Percentiles rank a stretch among this genome's conserved stretches.
Evolutionary conservation across 495 filamentous ascomycete species (phyloP).

Genomic region (Astrocystis sublimbata): DNA sequence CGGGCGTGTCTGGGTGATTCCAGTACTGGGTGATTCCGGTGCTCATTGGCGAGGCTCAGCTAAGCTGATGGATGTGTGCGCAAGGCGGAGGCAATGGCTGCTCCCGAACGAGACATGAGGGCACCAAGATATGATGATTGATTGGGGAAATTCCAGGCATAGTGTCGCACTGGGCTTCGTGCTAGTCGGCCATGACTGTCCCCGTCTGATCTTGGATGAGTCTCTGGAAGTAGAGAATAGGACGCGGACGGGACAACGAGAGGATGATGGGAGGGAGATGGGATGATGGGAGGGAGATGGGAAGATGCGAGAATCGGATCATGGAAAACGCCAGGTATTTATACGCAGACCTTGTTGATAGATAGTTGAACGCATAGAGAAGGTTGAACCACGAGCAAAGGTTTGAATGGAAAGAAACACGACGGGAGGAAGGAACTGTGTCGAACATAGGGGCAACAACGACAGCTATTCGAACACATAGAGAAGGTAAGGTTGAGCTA

Average conservation of each 20-base stretch:
- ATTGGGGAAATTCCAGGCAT: neutral
- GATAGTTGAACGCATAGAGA: neutral
- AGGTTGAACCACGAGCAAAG: neutral
- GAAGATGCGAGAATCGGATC: neutral
- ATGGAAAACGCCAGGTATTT: neutral
- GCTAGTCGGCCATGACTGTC: neutral
- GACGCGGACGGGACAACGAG: neutral
- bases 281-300: neutral
- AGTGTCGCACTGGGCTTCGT: neutral
- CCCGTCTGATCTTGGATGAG: neutral
- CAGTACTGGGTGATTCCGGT: neutral
- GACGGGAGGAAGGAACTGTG: neutral
- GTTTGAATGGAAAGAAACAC: neutral
- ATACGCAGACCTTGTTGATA: neutral
- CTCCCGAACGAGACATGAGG: neutral
- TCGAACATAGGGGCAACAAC: neutral
- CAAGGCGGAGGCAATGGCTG: neutral
- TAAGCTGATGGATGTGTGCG: neutral
- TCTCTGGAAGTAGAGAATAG: neutral
- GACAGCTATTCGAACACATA: neutral
- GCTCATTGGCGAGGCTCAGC: neutral
- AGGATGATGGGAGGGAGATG: neutral
- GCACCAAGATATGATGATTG: neutral
- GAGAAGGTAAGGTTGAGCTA: neutral
- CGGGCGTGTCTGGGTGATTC: neutral